These are phyloP conservation scores for Mucor lusitanicus DNA, from an alignment of 371 early-diverging fungal genomes.

Conservation along the genomic window DNA sequence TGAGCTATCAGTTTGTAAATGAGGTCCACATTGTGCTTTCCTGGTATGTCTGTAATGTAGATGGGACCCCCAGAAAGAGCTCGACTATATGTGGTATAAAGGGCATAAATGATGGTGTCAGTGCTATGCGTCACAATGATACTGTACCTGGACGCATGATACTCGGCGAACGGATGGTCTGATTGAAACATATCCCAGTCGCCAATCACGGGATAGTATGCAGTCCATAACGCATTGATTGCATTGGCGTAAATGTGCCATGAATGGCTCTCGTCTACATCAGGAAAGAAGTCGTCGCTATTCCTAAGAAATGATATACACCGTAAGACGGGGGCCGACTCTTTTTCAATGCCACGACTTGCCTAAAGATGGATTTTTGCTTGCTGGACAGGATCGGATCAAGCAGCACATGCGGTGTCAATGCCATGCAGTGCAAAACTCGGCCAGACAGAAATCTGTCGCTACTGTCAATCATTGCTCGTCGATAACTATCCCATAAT, in stretches of 20 bases:
- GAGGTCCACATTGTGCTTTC: slow-evolving; percentile 24
- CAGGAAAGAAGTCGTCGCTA: slow-evolving; percentile 54
- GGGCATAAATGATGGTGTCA: background rate
- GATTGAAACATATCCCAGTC: slow-evolving; percentile 65
- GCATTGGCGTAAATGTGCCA: slow-evolving; percentile 56
- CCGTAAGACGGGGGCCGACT: background rate
- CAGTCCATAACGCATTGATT: slow-evolving; percentile 34
- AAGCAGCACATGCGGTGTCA: slow-evolving; percentile 32
- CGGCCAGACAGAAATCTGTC: slow-evolving; percentile 9
- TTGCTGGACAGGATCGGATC: slow-evolving; percentile 7
- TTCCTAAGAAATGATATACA: slow-evolving; percentile 22
- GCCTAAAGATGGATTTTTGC: slow-evolving; percentile 3
- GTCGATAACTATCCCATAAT: slow-evolving; percentile 31
- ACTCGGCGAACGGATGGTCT: slow-evolving; percentile 41
- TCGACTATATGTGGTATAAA: slow-evolving; percentile 17
- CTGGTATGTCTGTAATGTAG: slow-evolving; percentile 44
- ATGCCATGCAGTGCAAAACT: slow-evolving; percentile 50
- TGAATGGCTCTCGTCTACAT: slow-evolving; percentile 39
- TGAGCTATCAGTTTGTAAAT: slow-evolving; percentile 21
- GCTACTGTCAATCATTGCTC: slow-evolving; percentile 16
- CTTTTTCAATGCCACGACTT: background rate
- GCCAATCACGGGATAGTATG: slow-evolving; percentile 9
- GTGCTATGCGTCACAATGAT: background rate
- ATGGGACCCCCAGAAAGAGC: slow-evolving; percentile 50
- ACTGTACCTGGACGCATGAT: slow-evolving; percentile 41